phyloP scores from a whole-genome alignment of 2,329 filamentous ascomycete genomes.

The Fusarium cicatricum region DNA sequence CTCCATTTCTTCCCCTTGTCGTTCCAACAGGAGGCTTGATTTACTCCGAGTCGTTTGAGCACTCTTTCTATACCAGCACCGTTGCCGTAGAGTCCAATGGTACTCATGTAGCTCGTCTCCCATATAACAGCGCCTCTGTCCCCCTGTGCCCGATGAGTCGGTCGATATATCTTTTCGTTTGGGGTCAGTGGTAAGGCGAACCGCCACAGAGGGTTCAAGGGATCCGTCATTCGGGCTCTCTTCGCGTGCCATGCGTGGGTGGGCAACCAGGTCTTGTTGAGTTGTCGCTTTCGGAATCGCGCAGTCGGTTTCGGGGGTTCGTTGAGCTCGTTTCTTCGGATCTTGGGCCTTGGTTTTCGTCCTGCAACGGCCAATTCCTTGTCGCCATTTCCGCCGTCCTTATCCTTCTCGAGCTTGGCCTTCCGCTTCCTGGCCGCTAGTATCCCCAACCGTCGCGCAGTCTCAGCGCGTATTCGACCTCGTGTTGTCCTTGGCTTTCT shows the following conservation, averaged over 20 bases:
- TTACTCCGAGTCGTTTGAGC: conserved; percentile 70
- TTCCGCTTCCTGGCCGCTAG: conserved; percentile 65
- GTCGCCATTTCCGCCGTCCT: conserved; percentile 19
- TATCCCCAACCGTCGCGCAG: conserved; percentile 73
- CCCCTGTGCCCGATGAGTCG: conserved; percentile 82
- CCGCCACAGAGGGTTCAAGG: conserved; percentile 84
- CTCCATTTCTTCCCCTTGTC: conserved; percentile 76
- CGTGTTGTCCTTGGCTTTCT: conserved; percentile 68
- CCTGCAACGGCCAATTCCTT: conserved; percentile 28
- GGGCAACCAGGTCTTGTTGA: conserved; percentile 91
- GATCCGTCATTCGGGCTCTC: conserved; percentile 84
- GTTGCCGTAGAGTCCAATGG: conserved; percentile 78
- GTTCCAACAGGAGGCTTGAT: conserved; percentile 68
- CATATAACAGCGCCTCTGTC: conserved; percentile 82
- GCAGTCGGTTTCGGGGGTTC: conserved; percentile 61
- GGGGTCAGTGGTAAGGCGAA: conserved; percentile 87
- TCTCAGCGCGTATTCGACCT: conserved; percentile 74
- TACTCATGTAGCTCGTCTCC: conserved; percentile 96
- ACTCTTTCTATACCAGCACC: conserved; percentile 70
- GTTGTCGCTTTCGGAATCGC: conserved; percentile 85
- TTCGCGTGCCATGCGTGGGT: conserved; percentile 96
- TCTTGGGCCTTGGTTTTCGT: conserved; percentile 64
- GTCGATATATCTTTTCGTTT: conserved; percentile 87
- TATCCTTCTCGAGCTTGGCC: conserved; percentile 47
- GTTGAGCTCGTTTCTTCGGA: conserved; percentile 75